Conservation (phyloP, 1,284 basidiomycete species). For the Omphalotus olearius region DNA sequence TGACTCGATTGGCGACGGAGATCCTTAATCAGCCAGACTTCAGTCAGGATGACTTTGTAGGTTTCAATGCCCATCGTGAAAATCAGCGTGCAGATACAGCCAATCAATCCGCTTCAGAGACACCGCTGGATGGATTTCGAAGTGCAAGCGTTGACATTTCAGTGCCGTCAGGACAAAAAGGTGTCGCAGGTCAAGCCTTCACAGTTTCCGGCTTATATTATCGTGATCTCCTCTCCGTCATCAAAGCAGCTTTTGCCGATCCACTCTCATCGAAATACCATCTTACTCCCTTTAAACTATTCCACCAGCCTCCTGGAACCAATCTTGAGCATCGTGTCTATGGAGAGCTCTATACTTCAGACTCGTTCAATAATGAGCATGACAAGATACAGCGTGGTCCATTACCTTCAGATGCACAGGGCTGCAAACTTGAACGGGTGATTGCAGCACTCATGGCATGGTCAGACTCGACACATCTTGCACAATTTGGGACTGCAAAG, state of each 20-base stretch:
- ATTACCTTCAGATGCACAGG: not conserved
- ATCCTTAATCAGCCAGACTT: constrained; percentile 17
- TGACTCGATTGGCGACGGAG: constrained; percentile 11
- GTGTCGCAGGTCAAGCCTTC: constrained; percentile 12
- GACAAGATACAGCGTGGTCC: not conserved
- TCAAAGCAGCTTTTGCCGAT: constrained; percentile 22
- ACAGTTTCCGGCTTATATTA: constrained; percentile 25
- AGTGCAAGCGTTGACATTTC: not conserved
- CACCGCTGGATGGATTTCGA: not conserved
- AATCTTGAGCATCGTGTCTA: not conserved
- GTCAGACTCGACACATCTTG: constrained; percentile 29
- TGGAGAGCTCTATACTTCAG: constrained; percentile 8
- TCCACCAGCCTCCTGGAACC: not conserved
- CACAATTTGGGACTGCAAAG: constrained; percentile 26
- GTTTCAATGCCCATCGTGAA: constrained; percentile 15
- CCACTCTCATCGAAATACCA: constrained; percentile 23
- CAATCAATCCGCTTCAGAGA: not conserved
- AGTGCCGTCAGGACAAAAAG: not conserved
- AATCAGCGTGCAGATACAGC: not conserved
- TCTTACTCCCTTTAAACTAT: constrained; percentile 27
- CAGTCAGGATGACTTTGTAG: constrained; percentile 5
- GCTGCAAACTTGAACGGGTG: constrained; percentile 14
- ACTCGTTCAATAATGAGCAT: constrained; percentile 6
- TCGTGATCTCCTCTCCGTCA: constrained; percentile 22
- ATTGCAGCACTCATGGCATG: constrained; percentile 27